These are phyloP conservation scores for Blastomyces parvus DNA, from an alignment of 2,329 filamentous ascomycete genomes.

Conservation along the genomic window DNA sequence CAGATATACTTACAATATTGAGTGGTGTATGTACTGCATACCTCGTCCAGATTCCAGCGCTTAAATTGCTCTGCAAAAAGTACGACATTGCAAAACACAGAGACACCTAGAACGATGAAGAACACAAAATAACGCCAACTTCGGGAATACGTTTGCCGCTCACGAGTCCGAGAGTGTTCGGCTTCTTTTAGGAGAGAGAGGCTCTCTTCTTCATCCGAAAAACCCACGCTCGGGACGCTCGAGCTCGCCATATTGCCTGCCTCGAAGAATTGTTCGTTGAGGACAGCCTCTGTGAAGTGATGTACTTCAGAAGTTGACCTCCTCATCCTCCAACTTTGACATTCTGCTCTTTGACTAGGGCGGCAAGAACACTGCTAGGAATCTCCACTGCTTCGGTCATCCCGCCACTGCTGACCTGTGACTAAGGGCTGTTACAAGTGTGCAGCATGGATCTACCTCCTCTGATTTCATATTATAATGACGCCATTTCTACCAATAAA, in stretches of 20 bases:
- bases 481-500: neutral
- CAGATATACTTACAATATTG: slow-evolving; percentile 9
- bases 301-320: neutral
- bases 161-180: neutral
- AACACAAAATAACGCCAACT: neutral
- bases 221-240: neutral
- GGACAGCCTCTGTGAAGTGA: neutral
- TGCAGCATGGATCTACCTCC: neutral
- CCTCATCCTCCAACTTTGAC: neutral
- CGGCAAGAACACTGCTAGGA: neutral
- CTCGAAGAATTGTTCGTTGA: neutral
- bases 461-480: neutral
- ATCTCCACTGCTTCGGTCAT: neutral
- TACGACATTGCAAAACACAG: slow-evolving; percentile 15
- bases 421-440: neutral
- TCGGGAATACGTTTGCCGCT: neutral
- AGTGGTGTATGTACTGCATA: slow-evolving; percentile 12
- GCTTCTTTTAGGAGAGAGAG: neutral
- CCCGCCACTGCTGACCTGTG: neutral
- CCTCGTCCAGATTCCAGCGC: slow-evolving; percentile 7
- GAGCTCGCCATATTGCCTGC: neutral
- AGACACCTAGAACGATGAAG: slow-evolving; percentile 9
- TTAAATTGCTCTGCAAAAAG: slow-evolving; percentile 11
- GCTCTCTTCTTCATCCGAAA: slow-evolving; percentile 1
- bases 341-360: neutral